phyloP scores from a whole-genome alignment of 1,284 basidiomycete genomes.

The Rhodotorula mucilaginosa region DNA sequence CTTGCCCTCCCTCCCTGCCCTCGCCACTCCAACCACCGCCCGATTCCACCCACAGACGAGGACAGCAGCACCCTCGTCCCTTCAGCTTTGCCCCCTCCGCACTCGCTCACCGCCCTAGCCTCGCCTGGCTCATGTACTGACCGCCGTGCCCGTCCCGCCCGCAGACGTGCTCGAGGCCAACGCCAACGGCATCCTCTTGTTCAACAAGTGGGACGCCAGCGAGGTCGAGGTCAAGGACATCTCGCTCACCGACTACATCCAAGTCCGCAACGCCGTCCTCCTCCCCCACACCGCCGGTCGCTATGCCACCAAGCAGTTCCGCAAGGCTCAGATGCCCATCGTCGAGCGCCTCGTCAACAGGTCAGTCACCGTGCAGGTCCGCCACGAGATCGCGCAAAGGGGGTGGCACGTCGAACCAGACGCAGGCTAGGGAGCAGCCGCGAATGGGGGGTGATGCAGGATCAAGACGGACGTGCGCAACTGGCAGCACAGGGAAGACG shows the following conservation, averaged over 20 bases:
- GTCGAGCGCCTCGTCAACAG: slow-evolving; percentile 98
- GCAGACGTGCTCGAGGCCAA: slow-evolving; percentile 40
- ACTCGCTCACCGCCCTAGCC: too few relatives aligned
- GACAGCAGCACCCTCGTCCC: too few relatives aligned
- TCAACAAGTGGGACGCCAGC: slow-evolving; percentile 94
- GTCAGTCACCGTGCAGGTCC: too few relatives aligned
- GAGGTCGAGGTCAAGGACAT: slow-evolving; percentile 96
- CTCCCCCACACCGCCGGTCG: slow-evolving; percentile 87
- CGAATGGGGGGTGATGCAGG: too few relatives aligned
- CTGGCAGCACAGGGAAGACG: too few relatives aligned
- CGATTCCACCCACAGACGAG: not conserved
- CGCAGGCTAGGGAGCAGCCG: too few relatives aligned
- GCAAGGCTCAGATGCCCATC: slow-evolving; percentile 99
- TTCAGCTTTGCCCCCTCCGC: not conserved
- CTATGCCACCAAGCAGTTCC: slow-evolving; percentile 99
- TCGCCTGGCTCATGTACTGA: too few relatives aligned
- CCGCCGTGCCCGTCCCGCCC: too few relatives aligned
- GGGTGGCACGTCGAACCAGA: too few relatives aligned
- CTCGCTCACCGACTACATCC: slow-evolving; percentile 97
- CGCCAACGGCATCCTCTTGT: slow-evolving; percentile 69
- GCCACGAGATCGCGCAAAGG: too few relatives aligned
- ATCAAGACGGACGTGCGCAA: not conserved
- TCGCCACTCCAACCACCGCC: not conserved
- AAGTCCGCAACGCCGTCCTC: slow-evolving; percentile 73
- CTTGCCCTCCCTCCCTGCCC: not conserved